Conservation (phyloP, 148 eudicot species). For the Fagopyrum esculentum region DNA sequence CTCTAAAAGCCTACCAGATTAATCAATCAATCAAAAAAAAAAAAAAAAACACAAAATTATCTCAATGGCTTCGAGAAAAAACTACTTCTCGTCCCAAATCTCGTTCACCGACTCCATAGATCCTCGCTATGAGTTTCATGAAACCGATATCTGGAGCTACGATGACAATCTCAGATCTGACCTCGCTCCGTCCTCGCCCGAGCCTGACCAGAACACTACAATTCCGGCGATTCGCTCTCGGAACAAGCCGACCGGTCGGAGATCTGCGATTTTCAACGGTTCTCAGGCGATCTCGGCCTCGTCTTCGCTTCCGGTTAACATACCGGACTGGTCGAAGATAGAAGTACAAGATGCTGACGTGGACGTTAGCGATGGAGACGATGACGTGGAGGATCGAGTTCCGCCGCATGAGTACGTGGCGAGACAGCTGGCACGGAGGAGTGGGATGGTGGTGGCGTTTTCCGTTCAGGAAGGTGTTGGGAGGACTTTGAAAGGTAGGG, state of each 20-base stretch:
- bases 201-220: not conserved
- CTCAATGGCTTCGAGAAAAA: conserved; percentile 29
- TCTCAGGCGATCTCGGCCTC: conserved; percentile 17
- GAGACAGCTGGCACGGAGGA: conserved; percentile 21
- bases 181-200: conserved; percentile 6
- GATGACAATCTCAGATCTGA: not conserved
- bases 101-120: not conserved
- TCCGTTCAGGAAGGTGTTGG: conserved; percentile 42
- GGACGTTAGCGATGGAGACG: conserved; percentile 8
- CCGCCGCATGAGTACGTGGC: conserved; percentile 40
- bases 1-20: conserved; percentile 9
- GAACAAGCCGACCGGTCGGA: not conserved
- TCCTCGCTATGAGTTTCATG: conserved; percentile 41
- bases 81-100: conserved; percentile 15
- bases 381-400: conserved; percentile 18
- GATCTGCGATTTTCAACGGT: not conserved
- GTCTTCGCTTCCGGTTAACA: conserved; percentile 26
- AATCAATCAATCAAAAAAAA: not conserved
- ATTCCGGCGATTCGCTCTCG: conserved; percentile 2
- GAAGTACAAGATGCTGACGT: not conserved
- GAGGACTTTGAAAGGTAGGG: conserved; percentile 39
- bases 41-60: not conserved
- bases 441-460: conserved; percentile 23
- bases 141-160: conserved; percentile 37
- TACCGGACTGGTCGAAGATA: conserved; percentile 22